Percentiles rank a stretch among this genome's conserved stretches.
These are phyloP conservation scores for Paraglomus brasilianum DNA, from an alignment of 192 early-diverging fungal genomes.

Conservation along the genomic window DNA sequence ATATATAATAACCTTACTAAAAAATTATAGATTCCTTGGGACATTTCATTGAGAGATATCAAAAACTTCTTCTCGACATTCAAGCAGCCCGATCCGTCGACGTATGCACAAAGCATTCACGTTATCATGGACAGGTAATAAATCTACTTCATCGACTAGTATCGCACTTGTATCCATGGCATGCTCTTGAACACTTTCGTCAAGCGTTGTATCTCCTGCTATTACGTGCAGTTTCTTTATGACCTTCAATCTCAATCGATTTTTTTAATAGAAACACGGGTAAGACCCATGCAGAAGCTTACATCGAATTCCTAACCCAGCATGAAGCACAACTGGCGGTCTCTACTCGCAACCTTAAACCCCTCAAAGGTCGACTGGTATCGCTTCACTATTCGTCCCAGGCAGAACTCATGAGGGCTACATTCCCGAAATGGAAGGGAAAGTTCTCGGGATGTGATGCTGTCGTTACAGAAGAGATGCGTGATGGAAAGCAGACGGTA, in stretches of 20 bases:
- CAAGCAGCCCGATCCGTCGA: conserved; percentile 41
- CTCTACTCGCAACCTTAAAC: conserved; percentile 51
- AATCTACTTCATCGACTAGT: background rate
- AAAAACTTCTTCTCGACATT: conserved; percentile 43
- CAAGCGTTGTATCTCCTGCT: too few species aligned
- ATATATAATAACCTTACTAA: background rate
- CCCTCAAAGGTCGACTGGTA: conserved; percentile 63
- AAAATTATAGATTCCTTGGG: conserved; percentile 56
- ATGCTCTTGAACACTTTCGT: too few species aligned
- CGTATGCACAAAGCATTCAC: conserved; percentile 52
- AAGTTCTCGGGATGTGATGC: conserved; percentile 48
- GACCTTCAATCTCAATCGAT: conserved; percentile 36
- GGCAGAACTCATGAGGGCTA: conserved; percentile 52
- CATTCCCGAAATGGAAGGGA: conserved; percentile 63
- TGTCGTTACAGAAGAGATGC: conserved; percentile 34
- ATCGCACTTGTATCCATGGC: background rate
- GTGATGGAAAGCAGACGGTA: background rate
- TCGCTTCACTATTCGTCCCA: conserved; percentile 49
- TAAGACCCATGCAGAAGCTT: conserved; percentile 68
- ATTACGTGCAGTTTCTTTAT: too few species aligned
- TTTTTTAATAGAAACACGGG: conserved; percentile 66
- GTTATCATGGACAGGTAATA: conserved; percentile 42
- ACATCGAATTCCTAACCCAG: conserved; percentile 58
- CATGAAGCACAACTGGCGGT: conserved; percentile 55
- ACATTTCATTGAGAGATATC: conserved; percentile 56